Evolutionary conservation across 2,329 filamentous ascomycete genomes (phyloP), one percentile per base, ranked within the genome.

Genomic region (Pseudophaeomoniella oleicola): DNA sequence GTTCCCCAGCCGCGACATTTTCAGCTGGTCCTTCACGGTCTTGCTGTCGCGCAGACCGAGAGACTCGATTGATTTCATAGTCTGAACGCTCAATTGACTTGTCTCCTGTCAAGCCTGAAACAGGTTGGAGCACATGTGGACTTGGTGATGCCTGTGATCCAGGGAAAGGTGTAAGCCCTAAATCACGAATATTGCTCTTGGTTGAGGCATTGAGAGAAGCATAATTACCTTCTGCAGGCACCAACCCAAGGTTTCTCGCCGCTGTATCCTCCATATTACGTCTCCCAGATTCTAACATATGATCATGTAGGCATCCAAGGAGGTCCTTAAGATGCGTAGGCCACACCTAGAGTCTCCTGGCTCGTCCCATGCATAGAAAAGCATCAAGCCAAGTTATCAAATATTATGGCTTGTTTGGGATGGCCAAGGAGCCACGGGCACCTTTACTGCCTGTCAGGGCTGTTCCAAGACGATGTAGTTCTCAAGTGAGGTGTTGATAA

Each of bases 131-230:
- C n/a, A n/a, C n/a, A n/a, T n/a, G n/a, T n/a, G n/a, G n/a, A n/a
- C n/a, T n/a, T n/a, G n/a, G n/a, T 6, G 22, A 27, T 27, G 22
- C 22, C 22, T 27, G 22, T 27, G 22, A 27, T 27, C 22, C 22
- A n/a, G 22, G 22, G 22, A 27, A 27, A 9, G n/a, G 22, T 27
- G 22, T 27, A 27, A 27, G 22, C 32, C 14, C 15, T 12, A 34
- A 16, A 50, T 46, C 47, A 44, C 46, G 43, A 47, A 46, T 39
- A 5, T 30, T 16, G 12, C 14, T 9, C 11, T 35, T 16, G 10
- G 16, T 10, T 5, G 12, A 10, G 17, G 11, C 10, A 10, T 35
- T 19, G 33, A 15, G 17, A 10, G n/a, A 19, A 18, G 15, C 19
- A 9, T 27, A n/a, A 27, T 27, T 27, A 27, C 22, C 22, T 27